Conservation (phyloP, 768 basidiomycete genomes). For the Collybia mongolica region DNA sequence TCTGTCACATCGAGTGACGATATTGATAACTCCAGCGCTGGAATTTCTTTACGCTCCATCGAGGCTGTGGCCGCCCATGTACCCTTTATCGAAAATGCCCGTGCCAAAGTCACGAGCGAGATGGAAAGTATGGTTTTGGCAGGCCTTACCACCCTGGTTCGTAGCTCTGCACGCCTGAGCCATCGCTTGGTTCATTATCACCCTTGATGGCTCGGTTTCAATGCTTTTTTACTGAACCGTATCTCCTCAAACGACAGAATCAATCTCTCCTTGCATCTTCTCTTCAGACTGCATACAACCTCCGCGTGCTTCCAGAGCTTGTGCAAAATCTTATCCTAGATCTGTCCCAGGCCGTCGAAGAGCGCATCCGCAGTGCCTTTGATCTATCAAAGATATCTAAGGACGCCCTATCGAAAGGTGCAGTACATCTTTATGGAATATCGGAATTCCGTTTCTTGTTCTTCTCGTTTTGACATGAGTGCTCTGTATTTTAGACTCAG, state of each 20-base stretch:
- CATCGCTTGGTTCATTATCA: neutral
- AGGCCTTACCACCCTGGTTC: conserved; percentile 75
- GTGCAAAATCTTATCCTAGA: conserved; percentile 78
- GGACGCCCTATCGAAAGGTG: conserved; percentile 82
- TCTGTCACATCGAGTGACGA: conserved; percentile 11
- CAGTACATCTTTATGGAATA: neutral
- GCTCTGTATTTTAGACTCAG: conserved; percentile 12
- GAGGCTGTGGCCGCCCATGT: conserved; percentile 69
- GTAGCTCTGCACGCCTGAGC: conserved; percentile 20
- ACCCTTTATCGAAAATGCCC: conserved; percentile 69
- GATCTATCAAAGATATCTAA: conserved; percentile 86
- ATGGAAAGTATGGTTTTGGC: conserved; percentile 91
- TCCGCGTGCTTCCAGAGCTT: conserved; percentile 79
- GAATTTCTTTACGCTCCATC: conserved; percentile 70
- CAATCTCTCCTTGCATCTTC: conserved; percentile 90
- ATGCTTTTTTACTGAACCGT: neutral
- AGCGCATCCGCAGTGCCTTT: conserved; percentile 78
- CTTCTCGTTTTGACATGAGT: neutral
- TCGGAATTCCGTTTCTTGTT: conserved; percentile 3
- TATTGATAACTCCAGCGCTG: conserved; percentile 16
- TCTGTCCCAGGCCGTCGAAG: conserved; percentile 80
- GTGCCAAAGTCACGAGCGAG: conserved; percentile 68
- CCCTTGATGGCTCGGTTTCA: neutral
- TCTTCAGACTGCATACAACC: conserved; percentile 93
- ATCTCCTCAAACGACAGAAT: conserved; percentile 50